Base-by-base conservation (phyloP, 495 filamentous ascomycete genomes). In the Lasiosphaeria hispida region DNA sequence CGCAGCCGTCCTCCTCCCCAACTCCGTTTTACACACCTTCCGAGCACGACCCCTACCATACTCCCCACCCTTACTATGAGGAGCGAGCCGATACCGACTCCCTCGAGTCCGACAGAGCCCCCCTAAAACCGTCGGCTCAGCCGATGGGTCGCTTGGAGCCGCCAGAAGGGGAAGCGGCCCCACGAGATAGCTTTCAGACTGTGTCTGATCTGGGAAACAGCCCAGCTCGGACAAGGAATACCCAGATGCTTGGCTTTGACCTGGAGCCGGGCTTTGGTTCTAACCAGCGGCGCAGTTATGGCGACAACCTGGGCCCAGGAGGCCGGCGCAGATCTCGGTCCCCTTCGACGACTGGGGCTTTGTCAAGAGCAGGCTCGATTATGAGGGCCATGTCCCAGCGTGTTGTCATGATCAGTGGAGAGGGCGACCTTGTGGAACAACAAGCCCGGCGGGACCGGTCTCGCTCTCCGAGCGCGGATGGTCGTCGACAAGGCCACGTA, bases 311-410 rank as follows among this genome's bases (percentile, higher is more conserved):
- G 34, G 65, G 62, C 8, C 81, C 81, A 11, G 70, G 60, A 36
- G 75, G 77, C 30, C 64, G 69, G 38, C 70, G 71, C 34, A 65
- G 78, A 56, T 96, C 92, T 4, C 74, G 80, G 43, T 73, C 76
- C 30, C 67, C 77, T 23, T 74, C 83, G 8, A 82, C 84, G 10
- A 79, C 79, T 48, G 83, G 87, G 41, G 85, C 91, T 37, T 70
- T 96, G 53, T 80, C 82, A 17, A 79, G 90, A 62, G 90, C 94
- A 53, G 89, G 92, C 35, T 95, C 92, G 4, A 94, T 97, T 65
- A 87, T 99, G 72, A 88, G 92, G 63, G 92, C 92, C 62, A 95
- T 97, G 85, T 97, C 95, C 15, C 91, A 96, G 73, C 91, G 94
- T 71, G 91, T 99, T 55, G 94, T 97, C 65, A 97, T 96, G 69